phyloP scores from a whole-genome alignment of 805 yeast genomes.

The Cyberlindnera euphorbiae region DNA sequence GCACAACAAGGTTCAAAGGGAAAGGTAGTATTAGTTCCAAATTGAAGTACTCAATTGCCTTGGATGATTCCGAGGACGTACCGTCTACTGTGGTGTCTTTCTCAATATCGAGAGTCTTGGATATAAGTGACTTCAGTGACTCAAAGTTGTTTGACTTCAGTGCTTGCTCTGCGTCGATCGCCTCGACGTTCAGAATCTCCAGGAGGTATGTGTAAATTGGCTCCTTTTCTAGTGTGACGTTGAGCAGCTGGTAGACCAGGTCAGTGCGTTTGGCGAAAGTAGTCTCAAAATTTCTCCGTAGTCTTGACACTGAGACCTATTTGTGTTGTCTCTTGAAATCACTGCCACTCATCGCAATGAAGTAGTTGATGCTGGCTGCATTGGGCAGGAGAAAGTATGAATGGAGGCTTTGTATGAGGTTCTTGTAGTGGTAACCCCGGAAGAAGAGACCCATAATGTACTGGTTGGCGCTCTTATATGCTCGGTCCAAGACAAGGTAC shows the following conservation, averaged over 20 bases:
- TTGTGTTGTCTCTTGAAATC: constrained; percentile 44
- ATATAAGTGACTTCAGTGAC: constrained; percentile 39
- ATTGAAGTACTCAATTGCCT: constrained; percentile 48
- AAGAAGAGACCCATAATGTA: constrained; percentile 52
- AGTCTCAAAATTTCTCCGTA: constrained; percentile 29
- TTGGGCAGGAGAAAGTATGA: constrained; percentile 52
- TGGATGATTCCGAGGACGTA: constrained; percentile 29
- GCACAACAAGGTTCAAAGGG: constrained; percentile 75
- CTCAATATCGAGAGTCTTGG: constrained; percentile 33
- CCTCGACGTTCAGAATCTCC: constrained; percentile 48
- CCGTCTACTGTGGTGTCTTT: constrained; percentile 11
- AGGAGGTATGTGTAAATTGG: constrained; percentile 37
- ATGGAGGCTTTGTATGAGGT: constrained; percentile 46
- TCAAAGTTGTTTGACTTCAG: constrained; percentile 41
- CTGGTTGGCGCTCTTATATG: constrained; percentile 64
- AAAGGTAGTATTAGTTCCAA: constrained; percentile 69
- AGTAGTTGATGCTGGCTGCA: constrained; percentile 46
- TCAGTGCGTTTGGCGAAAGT: constrained; percentile 16
- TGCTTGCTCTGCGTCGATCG: constrained; percentile 50
- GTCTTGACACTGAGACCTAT: constrained; percentile 27
- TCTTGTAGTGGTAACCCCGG: constrained; percentile 51
- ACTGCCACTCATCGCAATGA: constrained; percentile 43
- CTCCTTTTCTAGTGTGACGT: constrained; percentile 37
- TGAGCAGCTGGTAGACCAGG: constrained; percentile 26
- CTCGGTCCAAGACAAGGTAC: constrained; percentile 49